These are phyloP conservation scores for Pulveroboletus ravenelii DNA, from an alignment of 768 basidiomycete genomes.

Conservation along the genomic window DNA sequence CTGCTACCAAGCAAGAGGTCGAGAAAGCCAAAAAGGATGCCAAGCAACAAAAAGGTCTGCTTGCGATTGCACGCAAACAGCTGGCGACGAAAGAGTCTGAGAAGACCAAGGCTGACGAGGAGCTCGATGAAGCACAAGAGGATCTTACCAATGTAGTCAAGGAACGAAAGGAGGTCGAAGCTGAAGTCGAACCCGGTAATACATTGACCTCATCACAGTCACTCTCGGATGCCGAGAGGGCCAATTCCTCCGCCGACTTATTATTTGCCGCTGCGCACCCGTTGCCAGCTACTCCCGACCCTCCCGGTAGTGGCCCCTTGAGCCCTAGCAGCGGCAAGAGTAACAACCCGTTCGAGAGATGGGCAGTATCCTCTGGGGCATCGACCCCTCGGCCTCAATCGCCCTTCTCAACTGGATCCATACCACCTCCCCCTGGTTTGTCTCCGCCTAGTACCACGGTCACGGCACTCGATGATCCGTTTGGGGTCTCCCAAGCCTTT, in stretches of 20 bases:
- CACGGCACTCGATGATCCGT: constrained; percentile 42
- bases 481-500: constrained; percentile 41
- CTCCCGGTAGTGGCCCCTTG: constrained; percentile 40
- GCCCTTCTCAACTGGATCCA: constrained; percentile 42
- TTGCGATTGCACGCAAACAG: constrained; percentile 95
- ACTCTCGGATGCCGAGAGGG: constrained; percentile 26
- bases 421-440: constrained; percentile 33
- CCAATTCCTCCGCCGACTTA: constrained; percentile 43
- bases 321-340: constrained; percentile 55
- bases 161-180: constrained; percentile 56
- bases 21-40: constrained; percentile 92
- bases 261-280: constrained; percentile 65
- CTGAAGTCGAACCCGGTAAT: constrained; percentile 44
- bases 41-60: constrained; percentile 91
- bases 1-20: constrained; percentile 62
- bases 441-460: constrained; percentile 3
- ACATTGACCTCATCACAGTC: constrained; percentile 5
- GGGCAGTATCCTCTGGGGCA: constrained; percentile 45
- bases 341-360: constrained; percentile 87
- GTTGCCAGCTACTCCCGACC: constrained; percentile 66
- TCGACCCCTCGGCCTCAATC: constrained; percentile 48
- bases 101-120: constrained; percentile 62
- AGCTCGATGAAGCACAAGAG: constrained; percentile 59
- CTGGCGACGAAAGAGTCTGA: constrained; percentile 78
- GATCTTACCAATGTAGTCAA: constrained; percentile 49